These are phyloP conservation scores for Rosa persica DNA, from an alignment of 306 rosid genomes.

Conservation along the genomic window DNA sequence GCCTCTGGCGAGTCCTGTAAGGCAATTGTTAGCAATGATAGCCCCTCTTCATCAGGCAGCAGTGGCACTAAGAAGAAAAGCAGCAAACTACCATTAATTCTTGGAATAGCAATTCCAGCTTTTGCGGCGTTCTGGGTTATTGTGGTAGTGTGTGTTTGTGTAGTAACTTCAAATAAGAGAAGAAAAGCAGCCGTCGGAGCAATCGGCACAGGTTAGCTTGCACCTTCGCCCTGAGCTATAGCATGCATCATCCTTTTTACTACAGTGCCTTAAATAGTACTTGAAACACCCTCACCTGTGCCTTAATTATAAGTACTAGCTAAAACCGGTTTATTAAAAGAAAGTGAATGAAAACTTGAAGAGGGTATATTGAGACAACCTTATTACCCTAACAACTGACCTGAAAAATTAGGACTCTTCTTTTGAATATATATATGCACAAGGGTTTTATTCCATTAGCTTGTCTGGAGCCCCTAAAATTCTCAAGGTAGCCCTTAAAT, in stretches of 20 bases:
- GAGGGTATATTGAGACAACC: too few species aligned
- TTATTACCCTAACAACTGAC: too few species aligned
- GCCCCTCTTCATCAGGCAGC: constrained; percentile 6
- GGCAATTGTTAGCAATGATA: background rate
- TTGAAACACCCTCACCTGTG: background rate
- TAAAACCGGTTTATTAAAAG: too few species aligned
- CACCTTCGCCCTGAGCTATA: background rate
- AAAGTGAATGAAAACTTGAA: too few species aligned
- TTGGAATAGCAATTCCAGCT: constrained; percentile 18
- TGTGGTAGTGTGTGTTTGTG: background rate
- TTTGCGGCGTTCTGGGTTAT: background rate
- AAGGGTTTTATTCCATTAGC: too few species aligned
- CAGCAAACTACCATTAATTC: constrained; percentile 13
- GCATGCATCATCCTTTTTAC: background rate
- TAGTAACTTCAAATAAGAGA: background rate
- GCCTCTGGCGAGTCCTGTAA: constrained; percentile 8
- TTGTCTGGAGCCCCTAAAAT: too few species aligned
- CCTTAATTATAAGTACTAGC: background rate
- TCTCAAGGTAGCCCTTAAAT: background rate
- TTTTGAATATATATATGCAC: too few species aligned
- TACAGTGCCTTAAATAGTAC: background rate
- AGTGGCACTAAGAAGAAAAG: constrained; percentile 6
- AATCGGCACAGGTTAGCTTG: constrained; percentile 7
- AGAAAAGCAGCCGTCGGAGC: background rate
- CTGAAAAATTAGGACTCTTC: background rate